Percentiles rank a stretch among this genome's conserved stretches.
Conservation (phyloP, 75 land plant species). For the Selaginella tamariscina region DNA sequence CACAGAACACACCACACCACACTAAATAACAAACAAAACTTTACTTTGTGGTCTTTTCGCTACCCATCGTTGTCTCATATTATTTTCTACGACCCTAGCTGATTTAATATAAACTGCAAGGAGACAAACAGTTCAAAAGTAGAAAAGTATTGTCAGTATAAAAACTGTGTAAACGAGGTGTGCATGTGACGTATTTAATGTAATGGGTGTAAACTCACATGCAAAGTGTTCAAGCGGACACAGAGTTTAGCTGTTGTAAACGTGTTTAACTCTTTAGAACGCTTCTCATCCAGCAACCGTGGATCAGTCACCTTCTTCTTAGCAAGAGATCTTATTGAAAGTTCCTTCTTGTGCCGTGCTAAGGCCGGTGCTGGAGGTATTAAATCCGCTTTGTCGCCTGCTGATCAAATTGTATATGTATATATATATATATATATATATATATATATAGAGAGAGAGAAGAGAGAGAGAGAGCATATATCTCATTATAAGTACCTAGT, state of each 20-base stretch:
- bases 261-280: slow-evolving; percentile 50
- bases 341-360: slow-evolving; percentile 74
- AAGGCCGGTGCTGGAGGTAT: slow-evolving; percentile 73
- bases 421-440: too few relatives aligned
- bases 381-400: slow-evolving; percentile 73
- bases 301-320: slow-evolving; percentile 61
- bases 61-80: slow-evolving; percentile 70
- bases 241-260: slow-evolving; percentile 60
- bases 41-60: background rate
- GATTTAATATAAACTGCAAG: slow-evolving; percentile 65
- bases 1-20: too few relatives aligned
- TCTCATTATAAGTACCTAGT: slow-evolving; percentile 58
- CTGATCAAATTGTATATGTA: background rate
- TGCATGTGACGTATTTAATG: too few relatives aligned
- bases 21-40: too few relatives aligned
- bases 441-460: too few relatives aligned
- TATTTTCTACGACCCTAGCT: slow-evolving; percentile 71
- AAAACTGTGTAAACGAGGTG: too few relatives aligned
- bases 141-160: background rate
- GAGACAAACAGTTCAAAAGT: slow-evolving; percentile 1
- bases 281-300: slow-evolving; percentile 51
- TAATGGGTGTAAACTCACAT: slow-evolving; percentile 81
- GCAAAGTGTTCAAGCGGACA: slow-evolving; percentile 71
- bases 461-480: too few relatives aligned
- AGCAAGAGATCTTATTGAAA: slow-evolving; percentile 37